phyloP scores from a whole-genome alignment of 805 yeast species.

The Lipomyces sp. region DNA sequence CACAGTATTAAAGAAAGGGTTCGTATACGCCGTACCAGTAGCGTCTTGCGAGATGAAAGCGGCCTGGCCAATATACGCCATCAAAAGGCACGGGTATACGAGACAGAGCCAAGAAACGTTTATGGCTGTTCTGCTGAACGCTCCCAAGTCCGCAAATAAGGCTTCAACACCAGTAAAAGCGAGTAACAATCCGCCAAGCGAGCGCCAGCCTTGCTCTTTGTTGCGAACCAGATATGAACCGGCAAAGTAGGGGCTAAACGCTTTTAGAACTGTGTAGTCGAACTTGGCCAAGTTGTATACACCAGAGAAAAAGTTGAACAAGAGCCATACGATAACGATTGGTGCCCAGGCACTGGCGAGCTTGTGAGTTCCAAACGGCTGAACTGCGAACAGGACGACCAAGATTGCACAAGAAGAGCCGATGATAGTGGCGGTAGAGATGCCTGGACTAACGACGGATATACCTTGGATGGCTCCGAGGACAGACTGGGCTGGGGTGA shows the following conservation, averaged over 20 bases:
- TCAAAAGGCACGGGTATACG: constrained; percentile 58
- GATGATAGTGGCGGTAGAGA: constrained; percentile 47
- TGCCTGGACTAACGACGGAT: constrained; percentile 55
- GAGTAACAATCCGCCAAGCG: constrained; percentile 56
- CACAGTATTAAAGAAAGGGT: constrained; percentile 28
- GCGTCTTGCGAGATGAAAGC: constrained; percentile 47
- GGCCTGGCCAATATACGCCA: constrained; percentile 61
- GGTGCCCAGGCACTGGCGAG: constrained; percentile 58
- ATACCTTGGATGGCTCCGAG: constrained; percentile 61
- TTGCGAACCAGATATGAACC: constrained; percentile 48
- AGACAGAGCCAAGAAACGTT: constrained; percentile 53
- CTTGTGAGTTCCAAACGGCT: constrained; percentile 56
- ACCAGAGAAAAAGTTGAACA: not conserved
- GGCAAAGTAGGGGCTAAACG: constrained; percentile 46
- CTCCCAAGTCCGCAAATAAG: constrained; percentile 65
- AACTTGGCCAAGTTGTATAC: not conserved
- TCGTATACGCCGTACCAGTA: constrained; percentile 14
- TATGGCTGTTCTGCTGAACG: constrained; percentile 54
- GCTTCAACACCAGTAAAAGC: constrained; percentile 64
- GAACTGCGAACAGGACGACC: constrained; percentile 52
- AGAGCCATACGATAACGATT: constrained; percentile 47
- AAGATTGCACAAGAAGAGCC: constrained; percentile 57
- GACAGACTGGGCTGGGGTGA: constrained; percentile 68
- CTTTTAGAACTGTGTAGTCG: not conserved
- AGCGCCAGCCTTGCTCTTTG: constrained; percentile 46